Evolutionary conservation across 306 rosid species (phyloP).

Genomic region (Cicer cuneatum): DNA sequence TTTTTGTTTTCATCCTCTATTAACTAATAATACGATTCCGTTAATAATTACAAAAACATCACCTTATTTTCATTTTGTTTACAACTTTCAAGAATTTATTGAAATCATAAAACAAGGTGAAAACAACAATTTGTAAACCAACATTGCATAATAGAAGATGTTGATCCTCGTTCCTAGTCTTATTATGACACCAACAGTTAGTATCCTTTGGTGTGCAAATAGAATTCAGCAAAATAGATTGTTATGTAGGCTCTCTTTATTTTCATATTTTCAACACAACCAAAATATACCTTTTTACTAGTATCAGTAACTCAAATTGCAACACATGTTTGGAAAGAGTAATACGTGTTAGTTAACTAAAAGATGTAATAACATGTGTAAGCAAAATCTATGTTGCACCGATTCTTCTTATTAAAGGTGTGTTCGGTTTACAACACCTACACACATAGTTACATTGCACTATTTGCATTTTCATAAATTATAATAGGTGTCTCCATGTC

Average conservation of each 20-base stretch:
- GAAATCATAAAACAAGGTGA: not conserved
- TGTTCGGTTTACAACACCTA: too few species aligned
- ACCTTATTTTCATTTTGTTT: not conserved
- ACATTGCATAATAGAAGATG: not conserved
- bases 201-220: not conserved
- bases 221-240: not conserved
- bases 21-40: not conserved
- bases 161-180: not conserved
- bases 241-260: not conserved
- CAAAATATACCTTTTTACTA: not conserved
- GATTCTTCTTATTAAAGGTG: too few species aligned
- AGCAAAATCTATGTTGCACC: too few species aligned
- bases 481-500: too few species aligned
- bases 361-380: too few species aligned
- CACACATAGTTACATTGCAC: too few species aligned
- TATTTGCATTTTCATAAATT: too few species aligned
- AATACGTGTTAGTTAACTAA: not conserved
- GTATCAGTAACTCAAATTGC: not conserved
- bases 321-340: not conserved
- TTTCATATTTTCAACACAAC: not conserved
- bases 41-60: slow-evolving; percentile 1
- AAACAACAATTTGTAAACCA: not conserved
- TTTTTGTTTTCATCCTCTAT: not conserved
- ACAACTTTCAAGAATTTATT: not conserved
- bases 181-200: not conserved